Evolutionary conservation across 306 rosid genomes (phyloP), one percentile per base, ranked within the genome.

Genomic region (Begonia masoniana): DNA sequence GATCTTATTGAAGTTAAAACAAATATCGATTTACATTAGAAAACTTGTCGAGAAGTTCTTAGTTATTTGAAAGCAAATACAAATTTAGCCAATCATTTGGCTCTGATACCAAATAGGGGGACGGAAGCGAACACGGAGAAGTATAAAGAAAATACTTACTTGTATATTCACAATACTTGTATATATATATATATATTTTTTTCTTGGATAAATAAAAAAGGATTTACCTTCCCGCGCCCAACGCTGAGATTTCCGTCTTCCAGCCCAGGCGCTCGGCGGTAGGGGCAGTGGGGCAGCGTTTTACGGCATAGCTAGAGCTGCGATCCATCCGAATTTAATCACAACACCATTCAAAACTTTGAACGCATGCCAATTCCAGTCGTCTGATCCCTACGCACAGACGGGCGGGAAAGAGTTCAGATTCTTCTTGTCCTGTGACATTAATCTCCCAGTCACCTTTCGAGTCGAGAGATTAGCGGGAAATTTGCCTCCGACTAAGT

Each of bases 391-490:
- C 48, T 58, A 10, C 16, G 51, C 51, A 31, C 39, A 51, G 21
- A 91, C 85, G 97, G 69, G 66, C 10, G 91, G 86, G 24, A 86
- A 77, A 78, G 99, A 91, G 75, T 91, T 91, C 67, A 78, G 99
- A 47, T 91, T 91, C 86, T 86, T 86, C 82, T 62, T 91, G 78
- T 86, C 99, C 12, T 86, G 99, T 65, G 99, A 91, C 57, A 91
- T 91, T 71, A 86, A 83, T 59, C 94, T 91, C 58, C 96, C 94
- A 1, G 81, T 83, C 9, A 86, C 92, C 50, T 81, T 91, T 65
- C 85, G 88, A 16, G 75, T 86, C 48, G 88, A 91, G 31, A 68
- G 81, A 46, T 74, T 91, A 19, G 99, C 86, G 62, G 99, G 99
- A 45, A 64, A 52, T 68, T 76, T 86, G 46, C 82, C 78, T 58